Base-by-base conservation (phyloP, 768 basidiomycete genomes). In the Galerina marginata region DNA sequence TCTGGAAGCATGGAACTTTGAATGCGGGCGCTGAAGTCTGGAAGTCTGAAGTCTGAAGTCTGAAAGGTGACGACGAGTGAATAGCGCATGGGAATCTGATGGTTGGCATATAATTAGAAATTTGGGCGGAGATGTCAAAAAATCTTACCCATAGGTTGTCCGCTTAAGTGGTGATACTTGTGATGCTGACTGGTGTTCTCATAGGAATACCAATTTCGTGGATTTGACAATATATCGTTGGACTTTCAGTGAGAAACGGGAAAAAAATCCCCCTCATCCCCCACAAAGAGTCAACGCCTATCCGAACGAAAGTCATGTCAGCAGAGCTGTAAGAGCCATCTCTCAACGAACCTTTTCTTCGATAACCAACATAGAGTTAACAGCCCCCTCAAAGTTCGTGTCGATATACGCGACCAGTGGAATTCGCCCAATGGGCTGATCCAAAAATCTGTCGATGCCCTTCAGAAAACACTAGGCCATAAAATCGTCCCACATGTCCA, bases 381-480 rank as follows among this genome's bases (percentile, higher is more conserved):
- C 51, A 79, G 79, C 36, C 77, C 79, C 23, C 65, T 77, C 51
- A 76, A 77, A 57, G 66, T 79, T 49, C 75, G 77, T 26, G 66
- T 72, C 12, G 77, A 75, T 36, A 71, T 77, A 37, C 75, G 77
- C 15, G 79, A 80, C 51, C 63, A 65, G 33, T 77, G 77, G 76
- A 72, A 76, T 40, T 65, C 71, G 6, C 65, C 74, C 36, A 64
- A 65, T 7, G 71, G 73, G 1, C 66, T 69, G 4, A 60, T 80
- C 9, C 68, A 70, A 14, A 59, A 62, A 10, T 63, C 74, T 12
- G 61, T 75, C 11, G 63, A 65, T 9, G 39, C 65, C 2, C 66
- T 80, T 11, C 64, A 60, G 43, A 69, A 72, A 53, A 67, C 67
- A 3, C 71, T 79, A 4, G 78, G 78, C 15, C 69, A 75, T 47